Base-by-base conservation (phyloP, 495 filamentous ascomycete species). In the Hypoxylon fuscum region DNA sequence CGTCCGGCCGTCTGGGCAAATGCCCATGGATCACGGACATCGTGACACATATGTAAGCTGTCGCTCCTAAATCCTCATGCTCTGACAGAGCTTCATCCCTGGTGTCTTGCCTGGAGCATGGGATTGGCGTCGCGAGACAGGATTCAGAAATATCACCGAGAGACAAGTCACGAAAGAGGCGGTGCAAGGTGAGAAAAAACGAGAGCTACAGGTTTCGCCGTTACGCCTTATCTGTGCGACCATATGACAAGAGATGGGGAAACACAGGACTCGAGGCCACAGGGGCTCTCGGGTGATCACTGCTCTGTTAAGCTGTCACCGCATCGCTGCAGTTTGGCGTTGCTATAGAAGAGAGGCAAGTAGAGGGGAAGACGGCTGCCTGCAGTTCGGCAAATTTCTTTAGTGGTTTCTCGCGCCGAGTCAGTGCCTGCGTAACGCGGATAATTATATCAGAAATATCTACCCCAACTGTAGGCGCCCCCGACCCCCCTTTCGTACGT, bases 361-460 rank as follows among this genome's bases (percentile, higher is more conserved):
- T n/a, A 25, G 12, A 12, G 23, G 34, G 21, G 49, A 41, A 25
- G 6, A 21, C 55, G 62, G 62, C 21, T 59, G 42, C 38, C 32
- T 50, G 55, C 55, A 60, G 55, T 41, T 65, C 55, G 62, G 62
- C 23, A 55, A 32, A 43, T 32, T 62, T 56, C 27, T 55, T 32
- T 29, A 42, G 38, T 53, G 55, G 41, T 48, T 51, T 32, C 18
- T 55, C n/a, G 25, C 25, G n/a, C 18, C 27, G 18, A 43, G 37
- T 47, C 54, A 47, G 20, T 17, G 27, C 35, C 7, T 21, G 48
- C 37, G 54, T 11, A 6, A 53, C 40, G 15, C 32, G 20, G 21
- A 5, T 12, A 32, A 42, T 29, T 42, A 35, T 54, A 17, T 42
- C 38, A 22, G 34, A 23, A 8, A 8, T 27, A 27, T 3, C 25